Conservation (phyloP, 495 filamentous ascomycete genomes). For the Podospora bellae-mahoneyi region DNA sequence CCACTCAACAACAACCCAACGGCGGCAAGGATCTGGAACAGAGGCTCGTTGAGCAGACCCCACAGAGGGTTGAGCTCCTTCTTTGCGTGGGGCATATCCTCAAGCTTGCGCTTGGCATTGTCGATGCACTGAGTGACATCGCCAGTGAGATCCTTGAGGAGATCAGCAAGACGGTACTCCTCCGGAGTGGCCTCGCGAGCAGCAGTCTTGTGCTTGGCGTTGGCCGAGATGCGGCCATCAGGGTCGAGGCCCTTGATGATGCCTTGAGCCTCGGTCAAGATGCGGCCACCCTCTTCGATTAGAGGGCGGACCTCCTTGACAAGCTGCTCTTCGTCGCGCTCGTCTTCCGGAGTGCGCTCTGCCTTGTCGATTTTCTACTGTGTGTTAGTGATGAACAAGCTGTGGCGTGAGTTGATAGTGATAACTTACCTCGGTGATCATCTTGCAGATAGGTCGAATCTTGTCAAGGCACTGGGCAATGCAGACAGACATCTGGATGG, state of each 20-base stretch:
- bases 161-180: conserved; percentile 79
- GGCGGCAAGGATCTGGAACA: conserved; percentile 90
- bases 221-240: conserved; percentile 78
- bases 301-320: conserved; percentile 82
- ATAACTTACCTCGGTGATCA: conserved; percentile 59
- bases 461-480: conserved; percentile 76
- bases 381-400: background rate
- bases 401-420: background rate
- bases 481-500: conserved; percentile 70
- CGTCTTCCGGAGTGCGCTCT: conserved; percentile 79
- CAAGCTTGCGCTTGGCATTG: conserved; percentile 76
- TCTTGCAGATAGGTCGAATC: conserved; percentile 79
- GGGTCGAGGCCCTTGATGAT: conserved; percentile 87
- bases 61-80: conserved; percentile 89
- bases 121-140: conserved; percentile 74
- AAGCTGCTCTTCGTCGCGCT: conserved; percentile 85
- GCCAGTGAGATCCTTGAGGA: conserved; percentile 70
- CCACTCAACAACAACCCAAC: conserved; percentile 81
- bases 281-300: conserved; percentile 76
- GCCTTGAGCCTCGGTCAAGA: conserved; percentile 85
- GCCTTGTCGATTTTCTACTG: conserved; percentile 70
- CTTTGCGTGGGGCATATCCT: conserved; percentile 90
- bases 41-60: conserved; percentile 74
- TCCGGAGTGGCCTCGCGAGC: conserved; percentile 81
- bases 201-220: conserved; percentile 77